A percentile compares a stretch with the other conserved stretches of the same genome.
These are phyloP conservation scores for Cotoneaster glaucophyllus DNA, from an alignment of 306 rosid genomes.

Conservation along the genomic window DNA sequence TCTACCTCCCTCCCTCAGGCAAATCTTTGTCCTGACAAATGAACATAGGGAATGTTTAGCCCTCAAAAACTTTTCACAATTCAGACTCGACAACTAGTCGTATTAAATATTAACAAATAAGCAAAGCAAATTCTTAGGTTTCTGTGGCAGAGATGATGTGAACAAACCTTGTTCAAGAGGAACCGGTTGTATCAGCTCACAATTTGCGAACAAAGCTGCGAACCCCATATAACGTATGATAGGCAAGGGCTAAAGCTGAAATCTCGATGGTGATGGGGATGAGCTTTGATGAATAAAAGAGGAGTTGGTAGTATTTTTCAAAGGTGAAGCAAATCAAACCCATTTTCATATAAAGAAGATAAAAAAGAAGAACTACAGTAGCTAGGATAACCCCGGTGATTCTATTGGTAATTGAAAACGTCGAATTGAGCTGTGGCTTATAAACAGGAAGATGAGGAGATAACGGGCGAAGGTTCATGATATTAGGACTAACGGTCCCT, in stretches of 20 bases:
- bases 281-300: neutral
- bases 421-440: too few relatives aligned
- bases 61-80: neutral
- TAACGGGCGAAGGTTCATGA: too few relatives aligned
- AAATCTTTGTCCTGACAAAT: conserved; percentile 84
- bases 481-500: conserved; percentile 33
- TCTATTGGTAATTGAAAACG: neutral
- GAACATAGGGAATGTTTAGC: neutral
- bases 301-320: too few relatives aligned
- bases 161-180: conserved; percentile 90
- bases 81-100: neutral
- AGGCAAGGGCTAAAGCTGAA: neutral
- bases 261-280: neutral
- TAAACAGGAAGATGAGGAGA: too few relatives aligned
- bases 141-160: neutral
- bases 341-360: too few relatives aligned
- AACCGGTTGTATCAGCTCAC: conserved; percentile 70
- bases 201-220: neutral
- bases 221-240: neutral
- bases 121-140: too few relatives aligned
- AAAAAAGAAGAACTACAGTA: too few relatives aligned
- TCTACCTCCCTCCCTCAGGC: conserved; percentile 98
- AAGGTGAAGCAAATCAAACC: too few relatives aligned
- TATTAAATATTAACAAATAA: too few relatives aligned
- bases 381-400: neutral